Evolutionary conservation across 345 rosid genomes (phyloP).

Genomic region (Citrus trifoliata): DNA sequence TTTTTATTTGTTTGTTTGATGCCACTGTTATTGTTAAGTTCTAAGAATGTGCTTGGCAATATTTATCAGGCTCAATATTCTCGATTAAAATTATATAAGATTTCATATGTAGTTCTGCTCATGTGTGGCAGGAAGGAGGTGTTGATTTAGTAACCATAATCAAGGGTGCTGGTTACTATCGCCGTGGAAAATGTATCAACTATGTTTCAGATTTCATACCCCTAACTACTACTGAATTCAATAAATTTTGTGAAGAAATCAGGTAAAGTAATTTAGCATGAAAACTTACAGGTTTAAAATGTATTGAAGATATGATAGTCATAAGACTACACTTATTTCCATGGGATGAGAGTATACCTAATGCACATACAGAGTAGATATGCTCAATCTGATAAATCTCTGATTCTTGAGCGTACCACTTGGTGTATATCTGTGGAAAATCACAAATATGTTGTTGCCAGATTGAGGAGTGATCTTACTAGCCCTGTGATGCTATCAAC

Average conservation of each 20-base stretch:
- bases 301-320: too few relatives aligned
- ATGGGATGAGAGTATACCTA: too few relatives aligned
- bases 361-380: too few relatives aligned
- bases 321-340: too few relatives aligned
- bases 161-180: slow-evolving; percentile 60
- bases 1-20: too few relatives aligned
- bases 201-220: slow-evolving; percentile 52
- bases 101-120: neutral
- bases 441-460: neutral
- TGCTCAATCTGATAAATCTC: too few relatives aligned
- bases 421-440: too few relatives aligned
- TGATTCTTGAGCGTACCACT: too few relatives aligned
- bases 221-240: slow-evolving; percentile 51
- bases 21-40: too few relatives aligned
- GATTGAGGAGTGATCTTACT: neutral
- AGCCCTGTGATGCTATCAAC: slow-evolving; percentile 47
- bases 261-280: slow-evolving; percentile 17
- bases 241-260: slow-evolving; percentile 5
- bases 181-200: slow-evolving; percentile 46
- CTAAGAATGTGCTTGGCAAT: too few relatives aligned
- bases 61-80: too few relatives aligned
- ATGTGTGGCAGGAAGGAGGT: slow-evolving; percentile 10
- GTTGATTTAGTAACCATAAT: slow-evolving; percentile 42
- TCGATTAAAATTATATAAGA: neutral
- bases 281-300: neutral